Evolutionary conservation across 805 yeast species (phyloP), one percentile per base, ranked within the genome.

Genomic region (Isabelozyma heimii): DNA sequence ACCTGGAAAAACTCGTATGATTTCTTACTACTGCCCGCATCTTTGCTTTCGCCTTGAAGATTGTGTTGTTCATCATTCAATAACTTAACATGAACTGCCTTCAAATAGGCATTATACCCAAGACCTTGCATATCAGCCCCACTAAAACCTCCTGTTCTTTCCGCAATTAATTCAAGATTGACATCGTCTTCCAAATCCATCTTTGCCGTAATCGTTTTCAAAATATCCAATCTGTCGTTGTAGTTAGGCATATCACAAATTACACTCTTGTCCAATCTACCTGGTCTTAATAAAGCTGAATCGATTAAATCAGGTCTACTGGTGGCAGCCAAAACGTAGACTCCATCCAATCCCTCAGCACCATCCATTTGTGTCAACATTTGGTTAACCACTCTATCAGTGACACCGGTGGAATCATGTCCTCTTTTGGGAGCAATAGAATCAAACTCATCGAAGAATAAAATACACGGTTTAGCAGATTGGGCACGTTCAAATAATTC

Each of bases 341-440:
- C 98, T 3, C 98, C 97, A 59, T 91, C 97, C 27, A 91, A 73
- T 0, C 98, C 97, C 66, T 94, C 98, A 0, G 98, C 98, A 71
- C 99, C 99, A 67, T 94, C 99, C 97, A 94, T 91, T 64, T 94
- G 97, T 0, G 99, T 94, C 59, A 94, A 79, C 82, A 94, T 81
- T 63, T 94, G 99, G 68, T 94, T 94, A 24, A 94, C 99, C 39
- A 94, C 97, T 58, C 99, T 79, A 65, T 94, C 99, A 2, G 98
- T 94, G 4, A 94, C 98, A 48, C 98, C 98, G 0, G 98, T 91
- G 1, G 96, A 89, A 63, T 92, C 99, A 60, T 91, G 97, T 2
- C 98, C 98, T 77, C 98, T 85, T 64, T 91, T 91, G 0, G 98
- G 98, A 0, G 98, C 97, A 61, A 94, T 90, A 0, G 98, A 91